Evolutionary conservation across 257 asterid species (phyloP).

Genomic region (Echites panduratus): DNA sequence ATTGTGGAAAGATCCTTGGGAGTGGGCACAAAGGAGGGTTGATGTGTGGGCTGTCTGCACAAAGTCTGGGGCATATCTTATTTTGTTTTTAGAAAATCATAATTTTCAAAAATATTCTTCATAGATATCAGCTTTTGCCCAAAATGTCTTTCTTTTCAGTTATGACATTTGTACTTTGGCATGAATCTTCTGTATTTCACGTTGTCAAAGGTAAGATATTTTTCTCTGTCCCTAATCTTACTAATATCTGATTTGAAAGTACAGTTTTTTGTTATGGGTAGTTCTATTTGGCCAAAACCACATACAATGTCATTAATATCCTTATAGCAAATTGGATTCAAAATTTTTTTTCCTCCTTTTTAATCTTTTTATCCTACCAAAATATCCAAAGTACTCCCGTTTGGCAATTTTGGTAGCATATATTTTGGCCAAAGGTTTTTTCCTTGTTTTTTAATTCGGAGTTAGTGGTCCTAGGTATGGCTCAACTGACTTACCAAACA

Average conservation of each 20-base stretch:
- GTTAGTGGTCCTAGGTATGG: not conserved
- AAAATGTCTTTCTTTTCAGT: not conserved
- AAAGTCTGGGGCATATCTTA: not conserved
- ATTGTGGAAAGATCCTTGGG: not conserved
- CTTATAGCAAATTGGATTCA: too few relatives aligned
- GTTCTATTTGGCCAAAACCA: too few relatives aligned
- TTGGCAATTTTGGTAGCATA: too few relatives aligned
- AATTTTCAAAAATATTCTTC: not conserved
- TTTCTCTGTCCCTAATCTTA: not conserved
- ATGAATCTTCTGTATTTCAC: not conserved
- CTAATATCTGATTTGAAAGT: not conserved
- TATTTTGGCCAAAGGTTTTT: too few relatives aligned
- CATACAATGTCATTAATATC: too few relatives aligned
- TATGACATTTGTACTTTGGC: not conserved
- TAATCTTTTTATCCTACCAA: too few relatives aligned
- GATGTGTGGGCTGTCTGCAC: not conserved
- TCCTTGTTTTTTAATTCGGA: not conserved
- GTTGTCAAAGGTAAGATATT: not conserved
- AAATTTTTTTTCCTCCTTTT: too few relatives aligned
- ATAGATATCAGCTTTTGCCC: not conserved
- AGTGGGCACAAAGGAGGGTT: not conserved
- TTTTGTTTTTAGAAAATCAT: not conserved
- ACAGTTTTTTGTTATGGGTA: too few relatives aligned
- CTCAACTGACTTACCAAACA: not conserved
- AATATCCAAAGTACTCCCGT: too few relatives aligned